These are phyloP conservation scores for Grigorovia yakushimaensis DNA, from an alignment of 805 yeast genomes.

Conservation along the genomic window DNA sequence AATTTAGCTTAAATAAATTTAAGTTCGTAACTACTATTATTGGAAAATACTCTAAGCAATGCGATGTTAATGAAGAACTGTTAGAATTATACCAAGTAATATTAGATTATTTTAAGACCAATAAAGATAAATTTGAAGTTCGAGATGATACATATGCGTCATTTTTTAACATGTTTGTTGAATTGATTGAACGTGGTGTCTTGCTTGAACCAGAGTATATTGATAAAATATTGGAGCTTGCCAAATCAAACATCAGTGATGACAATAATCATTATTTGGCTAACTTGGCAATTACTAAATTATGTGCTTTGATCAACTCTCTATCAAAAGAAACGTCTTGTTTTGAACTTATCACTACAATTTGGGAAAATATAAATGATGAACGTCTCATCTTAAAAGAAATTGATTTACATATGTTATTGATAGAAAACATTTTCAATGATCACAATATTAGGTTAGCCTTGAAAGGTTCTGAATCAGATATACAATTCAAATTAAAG, in stretches of 20 bases:
- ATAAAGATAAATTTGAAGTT: slow-evolving; percentile 15
- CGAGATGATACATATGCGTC: slow-evolving; percentile 25
- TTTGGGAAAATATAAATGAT: slow-evolving; percentile 52
- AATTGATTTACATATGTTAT: slow-evolving; percentile 46
- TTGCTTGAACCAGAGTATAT: slow-evolving; percentile 9
- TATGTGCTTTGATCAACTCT: slow-evolving; percentile 9
- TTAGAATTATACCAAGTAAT: slow-evolving; percentile 5
- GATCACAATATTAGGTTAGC: slow-evolving; percentile 34
- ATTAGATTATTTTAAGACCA: neutral
- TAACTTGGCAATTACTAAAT: slow-evolving; percentile 13
- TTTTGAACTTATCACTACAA: slow-evolving; percentile 29
- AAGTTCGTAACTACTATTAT: neutral
- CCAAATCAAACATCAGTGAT: slow-evolving; percentile 11
- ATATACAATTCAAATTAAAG: slow-evolving; percentile 5
- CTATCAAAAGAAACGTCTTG: slow-evolving; percentile 12
- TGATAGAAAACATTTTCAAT: slow-evolving; percentile 44
- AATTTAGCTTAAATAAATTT: neutral
- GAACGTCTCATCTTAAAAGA: slow-evolving; percentile 60
- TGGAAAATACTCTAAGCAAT: neutral
- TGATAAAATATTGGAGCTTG: slow-evolving; percentile 7
- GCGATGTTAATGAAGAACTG: neutral
- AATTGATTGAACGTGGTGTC: neutral
- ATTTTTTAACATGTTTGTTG: slow-evolving; percentile 15
- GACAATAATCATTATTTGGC: slow-evolving; percentile 23
- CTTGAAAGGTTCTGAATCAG: slow-evolving; percentile 21